Conservation (phyloP, 352 stramenopile species). For the Thraustochytrium sp. region DNA sequence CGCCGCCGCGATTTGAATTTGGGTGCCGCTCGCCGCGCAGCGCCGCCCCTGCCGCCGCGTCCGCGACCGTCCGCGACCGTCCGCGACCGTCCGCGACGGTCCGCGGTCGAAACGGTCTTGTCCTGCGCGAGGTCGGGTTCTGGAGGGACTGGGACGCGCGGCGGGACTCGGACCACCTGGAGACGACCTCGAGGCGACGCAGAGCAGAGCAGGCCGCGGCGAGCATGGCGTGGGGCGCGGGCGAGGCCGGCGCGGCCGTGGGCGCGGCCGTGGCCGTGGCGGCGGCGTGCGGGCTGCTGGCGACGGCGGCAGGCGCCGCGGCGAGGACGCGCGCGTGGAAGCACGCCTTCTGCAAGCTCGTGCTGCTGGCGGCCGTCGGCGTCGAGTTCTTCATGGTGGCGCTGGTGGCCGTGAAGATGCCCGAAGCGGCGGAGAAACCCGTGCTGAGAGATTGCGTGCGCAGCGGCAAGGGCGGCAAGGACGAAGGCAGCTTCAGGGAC, state of each 20-base stretch:
- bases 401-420: not conserved
- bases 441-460: not conserved
- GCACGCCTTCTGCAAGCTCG: constrained; percentile 15
- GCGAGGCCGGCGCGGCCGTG: not conserved
- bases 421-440: not conserved
- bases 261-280: not conserved
- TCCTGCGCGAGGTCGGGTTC: no score
- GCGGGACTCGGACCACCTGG: no score
- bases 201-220: no score
- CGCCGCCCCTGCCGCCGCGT: no score
- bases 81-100: no score
- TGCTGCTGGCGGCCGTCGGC: not conserved
- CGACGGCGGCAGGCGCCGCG: not conserved
- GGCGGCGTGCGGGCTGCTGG: not conserved
- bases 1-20: no score
- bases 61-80: no score
- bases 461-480: constrained; percentile 22
- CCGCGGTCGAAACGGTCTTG: no score
- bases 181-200: no score
- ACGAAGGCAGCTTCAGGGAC: not conserved
- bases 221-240: not conserved
- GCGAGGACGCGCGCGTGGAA: not conserved
- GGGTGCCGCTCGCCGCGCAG: no score
- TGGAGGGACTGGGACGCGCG: no score
- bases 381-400: constrained; percentile 25